Evolutionary conservation across 805 yeast species (phyloP).

Genomic region (Candida broadrunensis): DNA sequence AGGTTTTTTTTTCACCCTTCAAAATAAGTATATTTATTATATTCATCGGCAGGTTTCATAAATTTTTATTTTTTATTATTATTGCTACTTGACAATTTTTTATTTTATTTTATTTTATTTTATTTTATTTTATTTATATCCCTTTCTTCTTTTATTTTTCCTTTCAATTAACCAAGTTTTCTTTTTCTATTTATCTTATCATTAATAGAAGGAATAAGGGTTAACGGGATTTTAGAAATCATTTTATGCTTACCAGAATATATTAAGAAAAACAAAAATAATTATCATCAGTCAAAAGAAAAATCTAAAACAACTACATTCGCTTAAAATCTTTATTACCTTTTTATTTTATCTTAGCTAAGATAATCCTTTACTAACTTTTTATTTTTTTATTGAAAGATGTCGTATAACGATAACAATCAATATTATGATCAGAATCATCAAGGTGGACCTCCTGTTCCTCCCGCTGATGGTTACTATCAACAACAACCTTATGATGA

Average conservation of each 20-base stretch:
- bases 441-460: constrained; percentile 13
- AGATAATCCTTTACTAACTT: background rate
- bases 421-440: constrained; percentile 49
- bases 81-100: background rate
- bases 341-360: too few species aligned
- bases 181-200: too few species aligned
- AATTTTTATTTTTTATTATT: too few species aligned
- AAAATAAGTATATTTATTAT: too few species aligned
- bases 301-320: background rate
- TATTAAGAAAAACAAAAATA: too few species aligned
- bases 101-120: background rate
- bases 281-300: background rate
- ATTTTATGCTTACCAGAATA: too few species aligned
- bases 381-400: too few species aligned
- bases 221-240: too few species aligned
- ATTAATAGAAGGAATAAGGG: too few species aligned
- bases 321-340: background rate
- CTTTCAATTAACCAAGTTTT: background rate
- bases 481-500: constrained; percentile 27
- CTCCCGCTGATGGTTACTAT: constrained; percentile 26
- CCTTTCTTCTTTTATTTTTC: background rate
- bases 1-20: too few species aligned
- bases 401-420: constrained; percentile 60
- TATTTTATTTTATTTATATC: background rate
- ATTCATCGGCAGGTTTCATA: too few species aligned